A percentile compares a stretch with the other conserved stretches of the same genome.
Conservation (phyloP, 2,329 filamentous ascomycete genomes). For the Sphaceloma murrayae region DNA sequence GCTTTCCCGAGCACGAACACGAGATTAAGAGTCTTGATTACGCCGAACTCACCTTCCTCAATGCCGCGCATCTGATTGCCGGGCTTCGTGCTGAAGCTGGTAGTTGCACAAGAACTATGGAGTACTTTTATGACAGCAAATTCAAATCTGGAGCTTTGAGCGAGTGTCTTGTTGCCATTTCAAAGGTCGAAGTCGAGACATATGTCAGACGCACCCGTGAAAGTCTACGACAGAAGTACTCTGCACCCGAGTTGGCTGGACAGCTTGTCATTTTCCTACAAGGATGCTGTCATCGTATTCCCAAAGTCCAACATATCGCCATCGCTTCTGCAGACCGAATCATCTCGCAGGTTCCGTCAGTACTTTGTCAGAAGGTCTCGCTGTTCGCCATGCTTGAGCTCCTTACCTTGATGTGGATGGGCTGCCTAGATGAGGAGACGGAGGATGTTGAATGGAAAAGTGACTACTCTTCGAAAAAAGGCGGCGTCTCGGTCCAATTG, state of each 20-base stretch:
- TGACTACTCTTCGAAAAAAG: slow-evolving; percentile 65
- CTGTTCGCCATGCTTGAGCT: slow-evolving; percentile 89
- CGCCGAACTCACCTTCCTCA: slow-evolving; percentile 82
- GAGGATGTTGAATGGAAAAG: slow-evolving; percentile 86
- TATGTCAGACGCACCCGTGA: slow-evolving; percentile 69
- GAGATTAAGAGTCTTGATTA: slow-evolving; percentile 80
- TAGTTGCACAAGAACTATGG: slow-evolving; percentile 79
- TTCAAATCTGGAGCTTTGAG: slow-evolving; percentile 54
- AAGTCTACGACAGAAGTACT: slow-evolving; percentile 65
- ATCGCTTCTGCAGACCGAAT: slow-evolving; percentile 76
- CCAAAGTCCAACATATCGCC: slow-evolving; percentile 81
- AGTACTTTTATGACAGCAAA: slow-evolving; percentile 91
- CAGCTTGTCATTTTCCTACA: slow-evolving; percentile 81
- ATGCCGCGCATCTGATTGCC: slow-evolving; percentile 82
- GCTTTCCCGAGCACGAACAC: slow-evolving; percentile 65
- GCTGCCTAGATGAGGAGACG: slow-evolving; percentile 86
- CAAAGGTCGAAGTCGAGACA: slow-evolving; percentile 61
- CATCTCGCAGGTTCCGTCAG: slow-evolving; percentile 73
- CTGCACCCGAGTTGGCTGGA: slow-evolving; percentile 80
- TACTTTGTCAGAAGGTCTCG: slow-evolving; percentile 79
- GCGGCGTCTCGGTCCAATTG: slow-evolving; percentile 74
- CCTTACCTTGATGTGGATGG: slow-evolving; percentile 87
- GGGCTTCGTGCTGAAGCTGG: slow-evolving; percentile 76
- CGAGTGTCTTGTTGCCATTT: slow-evolving; percentile 53
- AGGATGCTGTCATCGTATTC: slow-evolving; percentile 86